Percentiles rank a stretch among this genome's conserved stretches.
phyloP scores from a whole-genome alignment of 305 asterid species.

The Fraxinus nigra region DNA sequence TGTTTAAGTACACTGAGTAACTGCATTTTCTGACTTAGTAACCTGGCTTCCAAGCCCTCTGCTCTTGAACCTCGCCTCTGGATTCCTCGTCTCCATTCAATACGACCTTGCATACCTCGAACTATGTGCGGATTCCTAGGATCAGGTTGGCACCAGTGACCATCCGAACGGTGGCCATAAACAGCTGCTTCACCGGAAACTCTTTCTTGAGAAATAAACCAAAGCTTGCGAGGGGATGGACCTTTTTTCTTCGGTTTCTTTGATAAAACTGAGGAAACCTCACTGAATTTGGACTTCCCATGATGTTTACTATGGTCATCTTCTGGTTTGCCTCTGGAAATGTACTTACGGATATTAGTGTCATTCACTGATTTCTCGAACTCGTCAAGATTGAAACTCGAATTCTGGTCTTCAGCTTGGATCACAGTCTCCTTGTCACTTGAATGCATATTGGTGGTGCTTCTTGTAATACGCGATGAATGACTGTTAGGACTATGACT shows the following conservation, averaged over 20 bases:
- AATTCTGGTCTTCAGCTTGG: constrained; percentile 7
- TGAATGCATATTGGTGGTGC: neutral
- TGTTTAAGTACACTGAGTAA: constrained; percentile 35
- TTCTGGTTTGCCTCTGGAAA: constrained; percentile 8
- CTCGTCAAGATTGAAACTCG: constrained; percentile 10
- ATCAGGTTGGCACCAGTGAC: constrained; percentile 22
- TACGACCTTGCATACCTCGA: constrained; percentile 58
- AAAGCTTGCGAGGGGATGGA: constrained; percentile 25
- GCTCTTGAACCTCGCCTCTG: constrained; percentile 29
- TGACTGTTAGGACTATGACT: constrained; percentile 9
- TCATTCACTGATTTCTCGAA: constrained; percentile 16
- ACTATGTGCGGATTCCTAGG: constrained; percentile 46
- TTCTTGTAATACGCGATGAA: constrained; percentile 11
- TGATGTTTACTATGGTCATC: constrained; percentile 10
- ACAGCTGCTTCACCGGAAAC: constrained; percentile 11
- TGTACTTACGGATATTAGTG: constrained; percentile 6
- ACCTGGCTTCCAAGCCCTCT: constrained; percentile 38
- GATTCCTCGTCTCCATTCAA: constrained; percentile 51
- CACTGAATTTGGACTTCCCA: constrained; percentile 18
- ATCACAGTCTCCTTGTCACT: constrained; percentile 17
- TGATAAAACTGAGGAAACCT: constrained; percentile 12
- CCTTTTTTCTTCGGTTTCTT: constrained; percentile 27
- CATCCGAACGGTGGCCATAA: constrained; percentile 4
- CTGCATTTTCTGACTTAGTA: constrained; percentile 40
- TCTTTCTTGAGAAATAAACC: constrained; percentile 24